Conservation (phyloP, 2,329 filamentous ascomycete genomes). For the Fusarium newnesense region DNA sequence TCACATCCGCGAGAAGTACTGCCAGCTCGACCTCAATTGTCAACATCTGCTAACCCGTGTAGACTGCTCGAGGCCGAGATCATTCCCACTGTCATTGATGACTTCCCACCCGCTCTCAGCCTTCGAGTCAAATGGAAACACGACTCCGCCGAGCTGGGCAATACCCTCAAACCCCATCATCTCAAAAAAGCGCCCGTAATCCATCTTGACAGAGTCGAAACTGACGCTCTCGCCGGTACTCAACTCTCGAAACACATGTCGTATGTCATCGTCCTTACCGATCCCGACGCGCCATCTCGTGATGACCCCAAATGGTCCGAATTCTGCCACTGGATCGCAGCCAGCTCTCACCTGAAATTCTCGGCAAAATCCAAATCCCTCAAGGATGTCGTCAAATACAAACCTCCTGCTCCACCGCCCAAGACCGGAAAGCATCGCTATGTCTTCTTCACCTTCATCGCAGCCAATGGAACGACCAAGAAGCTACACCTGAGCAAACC, state of each 20-base stretch:
- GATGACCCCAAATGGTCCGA: constrained; percentile 38
- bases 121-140: constrained; percentile 30
- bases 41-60: fast-evolving
- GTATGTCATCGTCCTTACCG: constrained; percentile 28
- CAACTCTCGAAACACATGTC: background rate
- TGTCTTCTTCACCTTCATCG: constrained; percentile 33
- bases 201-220: background rate
- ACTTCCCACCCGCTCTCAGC: constrained; percentile 26
- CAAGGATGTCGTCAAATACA: constrained; percentile 30
- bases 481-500: constrained; percentile 29
- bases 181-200: background rate
- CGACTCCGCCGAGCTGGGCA: constrained; percentile 28
- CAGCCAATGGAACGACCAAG: constrained; percentile 31
- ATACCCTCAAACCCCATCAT: constrained; percentile 14
- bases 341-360: background rate
- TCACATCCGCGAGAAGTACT: constrained; percentile 17
- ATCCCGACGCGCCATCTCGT: constrained; percentile 37
- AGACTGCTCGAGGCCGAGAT: constrained; percentile 26
- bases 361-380: background rate
- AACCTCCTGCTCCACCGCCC: constrained; percentile 29
- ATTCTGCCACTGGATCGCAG: constrained; percentile 39
- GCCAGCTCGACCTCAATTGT: fast-evolving
- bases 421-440: constrained; percentile 39
- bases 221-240: background rate
- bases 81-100: constrained; percentile 35